Evolutionary conservation across 192 early-diverging fungal species (phyloP).

Genomic region (Paraglomus occultum): DNA sequence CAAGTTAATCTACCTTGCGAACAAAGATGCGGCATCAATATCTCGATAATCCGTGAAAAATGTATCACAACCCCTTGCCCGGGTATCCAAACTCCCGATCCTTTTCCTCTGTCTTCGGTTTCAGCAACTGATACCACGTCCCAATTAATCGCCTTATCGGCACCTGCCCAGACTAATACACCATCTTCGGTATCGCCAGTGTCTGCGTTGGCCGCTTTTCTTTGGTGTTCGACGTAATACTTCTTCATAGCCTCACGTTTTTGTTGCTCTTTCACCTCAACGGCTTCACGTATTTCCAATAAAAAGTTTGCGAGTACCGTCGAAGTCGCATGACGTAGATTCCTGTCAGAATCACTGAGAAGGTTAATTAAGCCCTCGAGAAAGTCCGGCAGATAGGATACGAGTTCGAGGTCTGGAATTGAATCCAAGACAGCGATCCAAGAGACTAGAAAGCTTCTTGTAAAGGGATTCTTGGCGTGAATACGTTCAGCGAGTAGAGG

Average conservation of each 20-base stretch:
- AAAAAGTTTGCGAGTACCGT: slow-evolving; percentile 87
- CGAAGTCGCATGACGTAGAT: slow-evolving; percentile 82
- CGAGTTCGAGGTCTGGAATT: slow-evolving; percentile 91
- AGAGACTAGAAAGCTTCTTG: slow-evolving; percentile 89
- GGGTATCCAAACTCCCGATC: slow-evolving; percentile 63
- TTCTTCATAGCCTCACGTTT: slow-evolving; percentile 38
- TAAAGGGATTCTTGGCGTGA: slow-evolving; percentile 84
- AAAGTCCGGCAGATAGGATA: slow-evolving; percentile 90
- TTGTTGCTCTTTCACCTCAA: slow-evolving; percentile 58
- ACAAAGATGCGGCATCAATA: slow-evolving; percentile 79
- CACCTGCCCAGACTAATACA: neutral
- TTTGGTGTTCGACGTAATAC: slow-evolving; percentile 29
- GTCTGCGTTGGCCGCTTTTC: neutral
- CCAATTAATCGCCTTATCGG: slow-evolving; percentile 20
- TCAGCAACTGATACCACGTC: slow-evolving; percentile 27
- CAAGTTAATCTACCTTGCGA: slow-evolving; percentile 42
- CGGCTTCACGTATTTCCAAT: slow-evolving; percentile 78
- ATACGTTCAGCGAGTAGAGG: slow-evolving; percentile 91
- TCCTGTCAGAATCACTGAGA: slow-evolving; percentile 85
- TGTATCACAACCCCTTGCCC: slow-evolving; percentile 80
- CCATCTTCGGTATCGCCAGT: slow-evolving; percentile 27
- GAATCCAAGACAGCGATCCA: slow-evolving; percentile 93
- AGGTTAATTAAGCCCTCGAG: slow-evolving; percentile 89
- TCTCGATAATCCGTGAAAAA: slow-evolving; percentile 80
- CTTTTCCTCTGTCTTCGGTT: slow-evolving; percentile 45